A percentile compares a stretch with the other conserved stretches of the same genome.
phyloP scores from a whole-genome alignment of 2,329 filamentous ascomycete species.

The Bipolaris oryzae region DNA sequence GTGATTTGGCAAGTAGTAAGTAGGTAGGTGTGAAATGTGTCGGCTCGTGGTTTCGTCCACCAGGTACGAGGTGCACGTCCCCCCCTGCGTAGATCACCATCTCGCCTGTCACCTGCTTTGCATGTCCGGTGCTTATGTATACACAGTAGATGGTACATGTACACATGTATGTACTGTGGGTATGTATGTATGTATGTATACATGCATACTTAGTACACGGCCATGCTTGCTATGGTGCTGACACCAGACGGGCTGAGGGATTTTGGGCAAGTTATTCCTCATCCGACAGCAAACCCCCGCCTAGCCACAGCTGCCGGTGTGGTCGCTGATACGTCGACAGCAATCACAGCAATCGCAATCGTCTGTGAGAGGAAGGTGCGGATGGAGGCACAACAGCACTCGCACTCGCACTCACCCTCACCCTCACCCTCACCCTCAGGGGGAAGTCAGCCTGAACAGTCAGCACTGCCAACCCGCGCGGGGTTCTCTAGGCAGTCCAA shows the following conservation, averaged over 20 bases:
- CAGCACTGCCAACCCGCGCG: not conserved
- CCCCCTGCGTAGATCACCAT: constrained; percentile 7
- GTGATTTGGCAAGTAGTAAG: too few species aligned
- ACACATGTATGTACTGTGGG: not conserved
- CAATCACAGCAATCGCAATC: not conserved
- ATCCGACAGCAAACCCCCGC: not conserved
- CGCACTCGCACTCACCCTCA: too few species aligned
- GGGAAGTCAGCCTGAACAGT: not conserved
- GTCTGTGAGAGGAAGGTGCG: not conserved
- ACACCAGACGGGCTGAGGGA: not conserved
- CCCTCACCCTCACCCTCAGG: too few species aligned
- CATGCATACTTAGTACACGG: not conserved
- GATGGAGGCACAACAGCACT: not conserved
- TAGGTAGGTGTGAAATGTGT: not conserved
- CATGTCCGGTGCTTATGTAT: not conserved
- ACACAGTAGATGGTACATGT: not conserved
- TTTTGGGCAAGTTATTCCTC: not conserved
- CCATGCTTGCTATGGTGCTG: not conserved
- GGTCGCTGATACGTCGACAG: not conserved
- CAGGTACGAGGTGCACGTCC: constrained; percentile 4
- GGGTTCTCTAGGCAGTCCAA: not conserved
- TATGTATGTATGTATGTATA: not conserved
- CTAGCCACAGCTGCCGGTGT: not conserved
- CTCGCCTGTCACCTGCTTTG: not conserved
- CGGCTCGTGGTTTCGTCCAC: not conserved